These are phyloP conservation scores for Calcarisporium arbuscula DNA, from an alignment of 2,329 filamentous ascomycete genomes.

Conservation along the genomic window DNA sequence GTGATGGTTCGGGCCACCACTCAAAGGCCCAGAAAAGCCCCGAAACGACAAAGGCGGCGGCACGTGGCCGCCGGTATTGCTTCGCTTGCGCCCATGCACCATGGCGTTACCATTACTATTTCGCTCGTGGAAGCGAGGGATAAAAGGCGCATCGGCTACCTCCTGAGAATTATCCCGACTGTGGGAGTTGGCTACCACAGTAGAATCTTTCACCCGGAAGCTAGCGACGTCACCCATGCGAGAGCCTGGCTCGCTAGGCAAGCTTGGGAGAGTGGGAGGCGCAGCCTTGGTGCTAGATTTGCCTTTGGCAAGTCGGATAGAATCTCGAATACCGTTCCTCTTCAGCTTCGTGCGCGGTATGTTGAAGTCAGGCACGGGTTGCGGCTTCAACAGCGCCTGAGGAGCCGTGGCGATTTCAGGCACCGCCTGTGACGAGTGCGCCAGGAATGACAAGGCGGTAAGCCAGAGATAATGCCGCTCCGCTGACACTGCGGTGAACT, in stretches of 20 bases:
- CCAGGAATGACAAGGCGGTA: conserved; percentile 88
- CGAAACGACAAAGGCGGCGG: conserved; percentile 68
- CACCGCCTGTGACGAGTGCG: conserved; percentile 76
- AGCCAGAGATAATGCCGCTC: conserved; percentile 95
- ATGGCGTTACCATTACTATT: conserved; percentile 35
- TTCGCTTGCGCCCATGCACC: conserved; percentile 75
- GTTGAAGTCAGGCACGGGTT: conserved; percentile 46
- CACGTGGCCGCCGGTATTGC: conserved; percentile 75
- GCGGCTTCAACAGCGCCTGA: conserved; percentile 30
- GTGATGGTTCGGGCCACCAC: conserved; percentile 35
- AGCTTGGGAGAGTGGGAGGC: conserved; percentile 28
- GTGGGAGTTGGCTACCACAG: conserved; percentile 28
- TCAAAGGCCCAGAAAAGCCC: conserved; percentile 61
- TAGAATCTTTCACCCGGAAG: conserved; percentile 33
- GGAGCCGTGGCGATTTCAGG: conserved; percentile 62
- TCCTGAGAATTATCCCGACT: conserved; percentile 47
- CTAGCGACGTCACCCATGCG: conserved; percentile 28
- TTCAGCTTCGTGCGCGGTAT: conserved; percentile 40
- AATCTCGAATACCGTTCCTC: conserved; percentile 67
- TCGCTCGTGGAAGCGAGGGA: conserved; percentile 62
- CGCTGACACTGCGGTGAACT: conserved; percentile 78
- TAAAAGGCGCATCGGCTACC: conserved; percentile 64
- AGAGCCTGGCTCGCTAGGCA: conserved; percentile 29
- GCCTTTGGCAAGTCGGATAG: conserved; percentile 81
- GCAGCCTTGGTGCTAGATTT: conserved; percentile 24